A percentile compares a stretch with the other conserved stretches of the same genome.
phyloP scores from a whole-genome alignment of 2,329 filamentous ascomycete species.

The Dactylellina haptotyla region DNA sequence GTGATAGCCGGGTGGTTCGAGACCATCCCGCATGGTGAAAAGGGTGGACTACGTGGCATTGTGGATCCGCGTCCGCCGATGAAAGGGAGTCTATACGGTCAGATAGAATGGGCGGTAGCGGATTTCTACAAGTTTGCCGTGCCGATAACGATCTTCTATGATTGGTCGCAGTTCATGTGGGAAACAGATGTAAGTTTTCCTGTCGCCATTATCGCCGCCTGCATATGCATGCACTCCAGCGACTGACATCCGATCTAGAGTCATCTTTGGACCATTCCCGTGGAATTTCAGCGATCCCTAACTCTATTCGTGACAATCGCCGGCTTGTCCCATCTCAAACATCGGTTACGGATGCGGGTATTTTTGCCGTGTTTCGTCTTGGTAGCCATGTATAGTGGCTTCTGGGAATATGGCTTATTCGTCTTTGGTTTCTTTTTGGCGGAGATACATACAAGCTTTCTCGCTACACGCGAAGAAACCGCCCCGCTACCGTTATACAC shows the following conservation, averaged over 20 bases:
- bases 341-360: constrained; percentile 59
- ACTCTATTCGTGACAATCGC: constrained; percentile 63
- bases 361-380: constrained; percentile 53
- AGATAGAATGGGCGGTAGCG: constrained; percentile 1
- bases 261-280: constrained; percentile 67
- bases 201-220: neutral
- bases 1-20: constrained; percentile 31
- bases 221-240: neutral
- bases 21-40: constrained; percentile 11
- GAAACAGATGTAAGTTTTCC: constrained; percentile 29
- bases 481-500: neutral
- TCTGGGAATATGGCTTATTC: constrained; percentile 28
- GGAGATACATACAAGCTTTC: constrained; percentile 16
- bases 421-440: constrained; percentile 24
- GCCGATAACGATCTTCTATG: neutral
- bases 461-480: neutral
- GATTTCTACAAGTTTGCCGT: constrained; percentile 26
- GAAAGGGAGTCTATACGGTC: constrained; percentile 9
- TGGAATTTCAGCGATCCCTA: constrained; percentile 65
- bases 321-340: constrained; percentile 60
- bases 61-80: constrained; percentile 21
- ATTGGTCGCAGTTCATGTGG: neutral
- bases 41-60: neutral
- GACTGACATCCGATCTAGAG: constrained; percentile 11
- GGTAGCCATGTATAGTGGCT: neutral